Conservation (phyloP, 768 basidiomycete genomes). For the Calvatia gigantea region DNA sequence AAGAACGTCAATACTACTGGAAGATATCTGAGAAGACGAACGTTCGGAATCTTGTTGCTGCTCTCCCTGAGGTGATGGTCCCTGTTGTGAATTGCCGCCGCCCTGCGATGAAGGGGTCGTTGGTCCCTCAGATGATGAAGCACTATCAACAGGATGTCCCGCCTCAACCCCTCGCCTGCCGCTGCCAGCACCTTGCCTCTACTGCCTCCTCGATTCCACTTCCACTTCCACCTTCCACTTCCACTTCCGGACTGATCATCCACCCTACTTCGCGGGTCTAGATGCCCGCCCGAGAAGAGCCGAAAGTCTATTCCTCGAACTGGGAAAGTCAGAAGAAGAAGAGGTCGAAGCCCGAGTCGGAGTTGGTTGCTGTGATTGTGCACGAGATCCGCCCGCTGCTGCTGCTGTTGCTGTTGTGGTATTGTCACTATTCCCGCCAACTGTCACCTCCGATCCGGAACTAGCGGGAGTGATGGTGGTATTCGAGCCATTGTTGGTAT, state of each 20-base stretch:
- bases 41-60: constrained; percentile 15
- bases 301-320: constrained; percentile 25
- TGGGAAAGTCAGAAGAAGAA: background rate
- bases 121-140: background rate
- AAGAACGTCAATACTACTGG: constrained; percentile 77
- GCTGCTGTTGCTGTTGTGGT: background rate
- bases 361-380: background rate
- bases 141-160: background rate
- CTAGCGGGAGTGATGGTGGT: background rate
- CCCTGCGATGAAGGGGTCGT: no score
- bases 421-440: background rate
- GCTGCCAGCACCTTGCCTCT: no score
- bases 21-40: constrained; percentile 44
- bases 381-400: no score
- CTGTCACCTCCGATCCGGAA: background rate
- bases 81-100: background rate
- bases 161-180: no score
- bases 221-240: background rate
- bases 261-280: constrained; percentile 24
- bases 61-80: background rate
- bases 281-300: constrained; percentile 28
- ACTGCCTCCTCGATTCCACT: no score
- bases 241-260: constrained; percentile 11
- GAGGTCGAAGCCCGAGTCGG: no score
- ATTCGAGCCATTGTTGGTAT: background rate